These are phyloP conservation scores for Draba incana DNA, from an alignment of 345 rosid species.

Conservation along the genomic window DNA sequence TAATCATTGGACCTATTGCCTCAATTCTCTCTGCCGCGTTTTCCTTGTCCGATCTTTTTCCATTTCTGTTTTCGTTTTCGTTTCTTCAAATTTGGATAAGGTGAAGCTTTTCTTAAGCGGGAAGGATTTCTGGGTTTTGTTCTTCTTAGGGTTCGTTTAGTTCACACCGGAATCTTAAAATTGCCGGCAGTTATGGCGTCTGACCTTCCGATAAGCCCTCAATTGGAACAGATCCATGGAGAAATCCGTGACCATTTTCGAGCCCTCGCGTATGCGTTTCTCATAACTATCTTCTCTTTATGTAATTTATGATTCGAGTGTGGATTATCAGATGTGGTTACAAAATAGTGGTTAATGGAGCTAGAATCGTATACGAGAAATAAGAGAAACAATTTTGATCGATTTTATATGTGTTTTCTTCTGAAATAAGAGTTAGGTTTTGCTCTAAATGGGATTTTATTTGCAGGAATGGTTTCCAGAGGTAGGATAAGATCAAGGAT, in stretches of 20 bases:
- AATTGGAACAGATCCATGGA: conserved; percentile 95
- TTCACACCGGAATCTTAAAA: conserved; percentile 38
- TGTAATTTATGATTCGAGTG: not conserved
- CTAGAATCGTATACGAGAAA: too few relatives aligned
- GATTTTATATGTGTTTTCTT: not conserved
- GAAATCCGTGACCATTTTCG: conserved; percentile 87
- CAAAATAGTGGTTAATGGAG: not conserved
- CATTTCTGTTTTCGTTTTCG: not conserved
- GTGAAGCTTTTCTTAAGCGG: conserved; percentile 1
- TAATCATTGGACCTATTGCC: too few relatives aligned
- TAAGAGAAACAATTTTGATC: not conserved
- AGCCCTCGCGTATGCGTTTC: conserved; percentile 66
- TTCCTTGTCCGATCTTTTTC: conserved; percentile 24
- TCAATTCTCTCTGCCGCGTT: conserved; percentile 38
- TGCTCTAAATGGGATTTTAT: not conserved
- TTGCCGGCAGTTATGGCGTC: conserved; percentile 55
- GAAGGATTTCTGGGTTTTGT: conserved; percentile 19
- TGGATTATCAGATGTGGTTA: not conserved
- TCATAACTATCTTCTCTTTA: not conserved
- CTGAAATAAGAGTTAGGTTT: not conserved
- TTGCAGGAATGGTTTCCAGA: conserved; percentile 92
- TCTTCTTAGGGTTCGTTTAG: conserved; percentile 2
- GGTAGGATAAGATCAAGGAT: conserved; percentile 92
- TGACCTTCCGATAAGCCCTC: conserved; percentile 70
- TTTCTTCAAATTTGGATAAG: conserved; percentile 16